phyloP scores from a whole-genome alignment of 2,329 filamentous ascomycete genomes.

The Ceratocystiopsis brevicomis region DNA sequence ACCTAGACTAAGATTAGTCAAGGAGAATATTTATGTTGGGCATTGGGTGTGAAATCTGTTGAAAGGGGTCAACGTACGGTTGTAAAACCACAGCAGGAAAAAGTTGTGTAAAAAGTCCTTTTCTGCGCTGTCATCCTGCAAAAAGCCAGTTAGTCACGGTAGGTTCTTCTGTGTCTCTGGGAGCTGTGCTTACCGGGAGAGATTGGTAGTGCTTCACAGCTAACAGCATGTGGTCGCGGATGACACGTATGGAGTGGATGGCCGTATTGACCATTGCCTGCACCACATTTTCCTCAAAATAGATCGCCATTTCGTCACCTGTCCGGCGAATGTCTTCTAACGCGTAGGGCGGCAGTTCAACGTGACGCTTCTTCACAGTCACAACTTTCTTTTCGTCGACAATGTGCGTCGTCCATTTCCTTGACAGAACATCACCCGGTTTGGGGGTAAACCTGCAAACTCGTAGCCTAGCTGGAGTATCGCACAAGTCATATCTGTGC shows the following conservation, averaged over 20 bases:
- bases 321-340: slow-evolving; percentile 4
- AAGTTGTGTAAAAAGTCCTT: slow-evolving; percentile 20
- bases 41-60: not conserved
- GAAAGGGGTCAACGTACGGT: slow-evolving; percentile 18
- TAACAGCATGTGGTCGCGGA: slow-evolving; percentile 6
- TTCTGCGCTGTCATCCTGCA: slow-evolving; percentile 13
- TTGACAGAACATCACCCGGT: slow-evolving; percentile 19
- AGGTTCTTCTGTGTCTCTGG: not conserved
- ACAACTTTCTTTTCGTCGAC: not conserved
- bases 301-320: slow-evolving; percentile 10
- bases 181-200: slow-evolving; percentile 5
- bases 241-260: not conserved
- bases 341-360: slow-evolving; percentile 6
- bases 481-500: slow-evolving; percentile 18
- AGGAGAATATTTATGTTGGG: too few relatives aligned
- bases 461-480: slow-evolving; percentile 17
- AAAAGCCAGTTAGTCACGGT: not conserved
- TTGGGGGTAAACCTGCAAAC: slow-evolving; percentile 24
- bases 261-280: slow-evolving; percentile 15
- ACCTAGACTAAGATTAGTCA: slow-evolving; percentile 14
- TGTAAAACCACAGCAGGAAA: slow-evolving; percentile 27
- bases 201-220: slow-evolving; percentile 11
- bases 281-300: slow-evolving; percentile 16
- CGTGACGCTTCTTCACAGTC: not conserved
- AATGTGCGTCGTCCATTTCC: slow-evolving; percentile 17